phyloP scores from a whole-genome alignment of 1,139 yeast genomes.

The Geotrichum carabidarum region DNA sequence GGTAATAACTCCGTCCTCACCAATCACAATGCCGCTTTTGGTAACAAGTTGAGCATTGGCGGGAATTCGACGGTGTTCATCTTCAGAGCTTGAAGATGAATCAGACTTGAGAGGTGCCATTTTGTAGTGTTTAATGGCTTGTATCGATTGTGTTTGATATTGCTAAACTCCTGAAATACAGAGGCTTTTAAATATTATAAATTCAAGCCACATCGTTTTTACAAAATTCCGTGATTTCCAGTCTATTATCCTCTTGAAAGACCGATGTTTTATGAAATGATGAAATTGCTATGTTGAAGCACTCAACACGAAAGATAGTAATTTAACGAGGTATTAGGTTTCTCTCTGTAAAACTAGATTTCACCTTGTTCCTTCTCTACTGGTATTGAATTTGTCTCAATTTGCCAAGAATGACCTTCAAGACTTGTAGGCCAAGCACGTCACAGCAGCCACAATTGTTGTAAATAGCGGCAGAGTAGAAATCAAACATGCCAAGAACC shows the following conservation, averaged over 20 bases:
- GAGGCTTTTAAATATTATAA: no score
- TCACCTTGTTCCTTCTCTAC: neutral
- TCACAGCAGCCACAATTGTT: slow-evolving; percentile 1
- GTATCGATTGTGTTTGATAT: neutral
- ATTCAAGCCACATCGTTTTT: neutral
- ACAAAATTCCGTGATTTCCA: neutral
- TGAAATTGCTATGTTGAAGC: neutral
- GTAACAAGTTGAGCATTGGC: slow-evolving; percentile 21
- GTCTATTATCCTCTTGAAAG: neutral
- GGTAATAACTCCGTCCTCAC: slow-evolving; percentile 22
- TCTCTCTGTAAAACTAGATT: neutral
- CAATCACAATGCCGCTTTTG: slow-evolving; percentile 23
- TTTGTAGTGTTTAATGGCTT: neutral
- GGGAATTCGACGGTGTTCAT: neutral
- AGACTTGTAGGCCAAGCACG: neutral
- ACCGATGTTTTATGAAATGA: neutral
- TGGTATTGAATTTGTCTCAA: neutral
- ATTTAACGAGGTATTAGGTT: neutral
- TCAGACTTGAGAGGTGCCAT: neutral
- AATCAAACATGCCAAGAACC: no score
- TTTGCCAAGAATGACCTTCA: neutral
- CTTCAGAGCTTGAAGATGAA: neutral
- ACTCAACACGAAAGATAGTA: neutral
- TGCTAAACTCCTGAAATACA: neutral
- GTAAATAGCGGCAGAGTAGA: neutral